These are phyloP conservation scores for Sarocladium strictum DNA, from an alignment of 2,329 filamentous ascomycete species.

Conservation along the genomic window DNA sequence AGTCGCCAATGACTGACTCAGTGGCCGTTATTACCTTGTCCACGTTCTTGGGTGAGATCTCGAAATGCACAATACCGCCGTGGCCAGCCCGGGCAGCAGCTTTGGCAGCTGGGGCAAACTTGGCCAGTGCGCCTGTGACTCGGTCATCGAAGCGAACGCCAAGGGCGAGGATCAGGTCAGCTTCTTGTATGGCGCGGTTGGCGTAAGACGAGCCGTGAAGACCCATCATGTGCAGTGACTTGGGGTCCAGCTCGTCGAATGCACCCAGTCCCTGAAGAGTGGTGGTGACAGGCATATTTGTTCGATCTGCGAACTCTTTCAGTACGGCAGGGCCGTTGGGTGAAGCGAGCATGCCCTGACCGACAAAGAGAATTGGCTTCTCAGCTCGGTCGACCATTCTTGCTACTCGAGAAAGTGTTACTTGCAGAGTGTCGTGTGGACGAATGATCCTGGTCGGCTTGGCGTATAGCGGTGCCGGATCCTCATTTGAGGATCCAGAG, in stretches of 20 bases:
- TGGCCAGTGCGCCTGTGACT: slow-evolving; percentile 69
- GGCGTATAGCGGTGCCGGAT: neutral
- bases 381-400: neutral
- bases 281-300: slow-evolving; percentile 80
- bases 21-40: slow-evolving; percentile 93
- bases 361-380: slow-evolving; percentile 67
- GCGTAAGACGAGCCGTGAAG: slow-evolving; percentile 93
- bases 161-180: slow-evolving; percentile 83
- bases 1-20: slow-evolving; percentile 46
- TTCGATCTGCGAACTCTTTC: slow-evolving; percentile 75
- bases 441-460: neutral
- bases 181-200: slow-evolving; percentile 90
- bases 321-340: slow-evolving; percentile 70
- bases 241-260: slow-evolving; percentile 81
- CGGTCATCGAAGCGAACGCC: slow-evolving; percentile 88
- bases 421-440: neutral
- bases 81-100: slow-evolving; percentile 70
- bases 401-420: neutral
- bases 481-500: neutral
- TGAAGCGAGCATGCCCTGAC: slow-evolving; percentile 71
- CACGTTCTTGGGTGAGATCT: slow-evolving; percentile 96
- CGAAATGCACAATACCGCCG: slow-evolving; percentile 91
- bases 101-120: slow-evolving; percentile 79
- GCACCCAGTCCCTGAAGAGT: slow-evolving; percentile 83
- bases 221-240: slow-evolving; percentile 87